Evolutionary conservation across 2,329 filamentous ascomycete genomes (phyloP).

Genomic region (Diaporthe nobilis): DNA sequence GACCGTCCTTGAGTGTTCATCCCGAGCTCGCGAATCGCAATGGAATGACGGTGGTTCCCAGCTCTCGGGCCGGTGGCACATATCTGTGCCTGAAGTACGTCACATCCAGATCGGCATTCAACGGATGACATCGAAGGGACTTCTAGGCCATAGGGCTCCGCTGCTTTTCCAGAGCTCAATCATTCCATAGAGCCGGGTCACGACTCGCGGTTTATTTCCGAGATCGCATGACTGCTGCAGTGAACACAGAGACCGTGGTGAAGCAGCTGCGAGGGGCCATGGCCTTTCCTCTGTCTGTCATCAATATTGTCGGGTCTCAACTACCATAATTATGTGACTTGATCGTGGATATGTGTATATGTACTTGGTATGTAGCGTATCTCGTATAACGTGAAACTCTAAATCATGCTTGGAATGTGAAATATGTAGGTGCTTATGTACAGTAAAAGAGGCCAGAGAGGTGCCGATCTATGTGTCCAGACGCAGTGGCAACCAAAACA

Average conservation of each 20-base stretch:
- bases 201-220: neutral
- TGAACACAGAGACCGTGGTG: neutral
- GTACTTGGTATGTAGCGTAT: neutral
- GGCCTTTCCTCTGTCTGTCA: neutral
- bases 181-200: neutral
- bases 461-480: neutral
- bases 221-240: neutral
- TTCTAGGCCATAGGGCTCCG: neutral
- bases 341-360: neutral
- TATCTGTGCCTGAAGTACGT: neutral
- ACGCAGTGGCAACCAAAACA: neutral
- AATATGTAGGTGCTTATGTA: slow-evolving; percentile 3
- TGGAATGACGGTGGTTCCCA: neutral
- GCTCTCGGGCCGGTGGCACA: neutral
- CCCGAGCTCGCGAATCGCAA: neutral
- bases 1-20: neutral
- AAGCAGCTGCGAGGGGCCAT: too few species aligned
- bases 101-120: neutral
- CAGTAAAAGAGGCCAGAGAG: neutral
- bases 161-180: neutral
- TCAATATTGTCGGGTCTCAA: too few species aligned
- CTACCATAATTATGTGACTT: neutral
- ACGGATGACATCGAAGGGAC: neutral
- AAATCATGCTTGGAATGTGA: neutral
- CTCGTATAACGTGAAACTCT: neutral